Conservation (phyloP, 2,329 filamentous ascomycete genomes). For the Teratosphaeria destructans region DNA sequence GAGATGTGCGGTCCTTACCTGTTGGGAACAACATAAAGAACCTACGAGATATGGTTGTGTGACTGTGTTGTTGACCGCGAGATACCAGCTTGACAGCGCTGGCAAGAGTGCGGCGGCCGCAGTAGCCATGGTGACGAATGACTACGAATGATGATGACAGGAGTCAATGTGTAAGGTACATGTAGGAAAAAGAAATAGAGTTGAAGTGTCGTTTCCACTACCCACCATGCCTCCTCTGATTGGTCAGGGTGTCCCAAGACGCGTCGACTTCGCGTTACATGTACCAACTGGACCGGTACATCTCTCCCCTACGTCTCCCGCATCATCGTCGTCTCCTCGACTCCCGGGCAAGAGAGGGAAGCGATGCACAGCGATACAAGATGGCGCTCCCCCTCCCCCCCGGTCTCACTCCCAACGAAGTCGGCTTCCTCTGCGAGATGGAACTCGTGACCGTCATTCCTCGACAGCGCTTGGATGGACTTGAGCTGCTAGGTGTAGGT, state of each 20-base stretch:
- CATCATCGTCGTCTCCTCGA: not conserved
- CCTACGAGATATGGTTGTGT: constrained; percentile 50
- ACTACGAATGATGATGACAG: not conserved
- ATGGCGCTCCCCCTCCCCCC: constrained; percentile 55
- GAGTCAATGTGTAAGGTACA: not conserved
- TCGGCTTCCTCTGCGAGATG: constrained; percentile 95
- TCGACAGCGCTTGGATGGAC: constrained; percentile 75
- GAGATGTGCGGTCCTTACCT: constrained; percentile 15
- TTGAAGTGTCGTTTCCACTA: not conserved
- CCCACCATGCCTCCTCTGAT: not conserved
- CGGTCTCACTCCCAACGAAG: constrained; percentile 73
- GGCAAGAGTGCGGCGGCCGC: constrained; percentile 11
- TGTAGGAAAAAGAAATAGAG: not conserved
- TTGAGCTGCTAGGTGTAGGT: constrained; percentile 76
- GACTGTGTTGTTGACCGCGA: constrained; percentile 37
- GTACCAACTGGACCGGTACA: too few species aligned
- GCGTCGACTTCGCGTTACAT: not conserved
- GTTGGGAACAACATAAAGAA: constrained; percentile 1
- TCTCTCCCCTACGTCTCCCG: not conserved
- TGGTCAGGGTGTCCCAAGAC: not conserved
- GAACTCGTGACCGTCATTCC: constrained; percentile 88
- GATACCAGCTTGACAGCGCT: constrained; percentile 20
- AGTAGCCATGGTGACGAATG: constrained; percentile 10
- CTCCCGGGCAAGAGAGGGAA: not conserved
- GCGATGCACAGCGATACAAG: constrained; percentile 10